Conservation (phyloP, 2,329 filamentous ascomycete genomes). For the Rutstroemia sp. region DNA sequence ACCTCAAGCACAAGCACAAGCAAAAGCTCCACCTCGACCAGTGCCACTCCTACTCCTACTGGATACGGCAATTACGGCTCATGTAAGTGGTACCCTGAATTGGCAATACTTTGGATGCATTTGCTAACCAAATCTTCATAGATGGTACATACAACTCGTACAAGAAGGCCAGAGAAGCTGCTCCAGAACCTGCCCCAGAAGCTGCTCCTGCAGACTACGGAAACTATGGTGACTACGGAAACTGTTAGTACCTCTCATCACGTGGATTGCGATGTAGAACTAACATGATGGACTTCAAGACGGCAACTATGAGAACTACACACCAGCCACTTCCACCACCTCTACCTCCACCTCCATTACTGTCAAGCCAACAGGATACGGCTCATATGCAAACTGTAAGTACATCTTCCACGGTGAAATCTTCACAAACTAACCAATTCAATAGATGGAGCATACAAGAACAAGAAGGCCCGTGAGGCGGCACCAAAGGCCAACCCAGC, state of each 20-base stretch:
- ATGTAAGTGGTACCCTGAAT: neutral
- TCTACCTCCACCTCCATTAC: neutral
- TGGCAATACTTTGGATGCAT: neutral
- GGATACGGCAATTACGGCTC: neutral
- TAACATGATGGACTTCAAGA: neutral
- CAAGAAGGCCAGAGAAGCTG: no score
- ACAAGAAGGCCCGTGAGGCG: conserved; percentile 6
- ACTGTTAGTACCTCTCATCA: neutral
- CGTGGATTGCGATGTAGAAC: neutral
- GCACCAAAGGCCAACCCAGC: conserved; percentile 3
- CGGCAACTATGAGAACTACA: conserved; percentile 5
- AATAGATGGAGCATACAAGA: conserved; percentile 6
- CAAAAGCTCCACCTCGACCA: no score
- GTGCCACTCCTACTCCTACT: neutral
- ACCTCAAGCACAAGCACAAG: no score
- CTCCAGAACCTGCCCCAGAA: no score
- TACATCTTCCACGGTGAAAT: neutral
- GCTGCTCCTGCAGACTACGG: no score
- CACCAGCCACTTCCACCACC: neutral
- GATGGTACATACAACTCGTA: no score
- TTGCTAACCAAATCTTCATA: no score
- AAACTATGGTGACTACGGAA: conserved; percentile 1
- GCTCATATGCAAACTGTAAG: conserved; percentile 1
- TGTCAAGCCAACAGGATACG: neutral
- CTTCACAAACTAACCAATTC: neutral